Evolutionary conservation across 73 alveolate species (phyloP).

Genomic region (Paramecium biaurelia): DNA sequence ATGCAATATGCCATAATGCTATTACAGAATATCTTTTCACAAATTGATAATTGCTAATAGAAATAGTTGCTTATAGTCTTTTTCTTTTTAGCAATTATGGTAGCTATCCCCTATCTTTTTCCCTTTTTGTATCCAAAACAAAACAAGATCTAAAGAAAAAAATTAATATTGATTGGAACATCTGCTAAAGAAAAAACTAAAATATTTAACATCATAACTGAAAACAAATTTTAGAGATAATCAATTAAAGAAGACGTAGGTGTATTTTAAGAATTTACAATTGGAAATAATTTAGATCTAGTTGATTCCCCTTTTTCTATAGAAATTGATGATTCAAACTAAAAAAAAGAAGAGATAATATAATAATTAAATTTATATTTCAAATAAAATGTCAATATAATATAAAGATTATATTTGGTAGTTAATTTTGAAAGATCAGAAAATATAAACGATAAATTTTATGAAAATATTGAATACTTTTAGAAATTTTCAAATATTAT

Average conservation of each 20-base stretch:
- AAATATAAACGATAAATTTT: neutral
- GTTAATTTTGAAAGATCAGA: neutral
- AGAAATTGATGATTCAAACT: neutral
- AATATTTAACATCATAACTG: neutral
- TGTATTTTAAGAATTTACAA: neutral
- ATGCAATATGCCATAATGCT: neutral
- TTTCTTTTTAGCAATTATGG: neutral
- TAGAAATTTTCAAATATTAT: neutral
- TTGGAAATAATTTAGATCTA: neutral
- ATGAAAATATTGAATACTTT: neutral
- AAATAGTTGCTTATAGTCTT: neutral
- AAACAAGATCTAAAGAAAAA: neutral
- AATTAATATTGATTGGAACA: neutral
- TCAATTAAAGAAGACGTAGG: neutral
- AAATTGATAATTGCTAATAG: neutral
- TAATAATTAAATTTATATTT: neutral
- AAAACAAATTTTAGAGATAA: neutral
- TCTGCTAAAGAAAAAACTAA: neutral
- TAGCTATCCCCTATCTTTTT: neutral
- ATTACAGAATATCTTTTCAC: neutral
- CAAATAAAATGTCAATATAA: neutral
- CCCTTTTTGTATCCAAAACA: neutral
- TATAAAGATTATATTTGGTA: neutral
- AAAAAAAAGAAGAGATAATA: neutral
- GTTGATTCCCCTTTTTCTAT: neutral